Conservation (phyloP, 2,329 filamentous ascomycete species). For the Trichophyton equinum region DNA sequence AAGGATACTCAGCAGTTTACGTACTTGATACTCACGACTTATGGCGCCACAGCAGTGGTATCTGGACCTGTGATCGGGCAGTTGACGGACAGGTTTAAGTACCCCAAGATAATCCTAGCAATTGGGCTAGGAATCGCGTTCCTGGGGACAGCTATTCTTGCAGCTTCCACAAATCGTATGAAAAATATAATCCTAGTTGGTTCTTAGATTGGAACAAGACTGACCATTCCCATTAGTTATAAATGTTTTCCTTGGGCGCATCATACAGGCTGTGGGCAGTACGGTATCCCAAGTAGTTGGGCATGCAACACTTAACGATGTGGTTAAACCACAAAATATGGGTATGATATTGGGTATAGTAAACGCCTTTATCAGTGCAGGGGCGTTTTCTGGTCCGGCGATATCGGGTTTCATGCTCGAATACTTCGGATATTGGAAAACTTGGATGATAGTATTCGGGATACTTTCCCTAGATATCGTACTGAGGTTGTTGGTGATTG, state of each 20-base stretch:
- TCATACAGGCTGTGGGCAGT: neutral
- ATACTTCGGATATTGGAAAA: neutral
- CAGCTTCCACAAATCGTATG: conserved; percentile 1
- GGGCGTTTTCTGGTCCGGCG: neutral
- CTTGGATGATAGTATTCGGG: neutral
- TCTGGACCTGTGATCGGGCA: neutral
- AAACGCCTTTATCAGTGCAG: neutral
- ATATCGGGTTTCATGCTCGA: neutral
- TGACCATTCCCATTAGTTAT: neutral
- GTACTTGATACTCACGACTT: neutral
- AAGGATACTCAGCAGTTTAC: neutral
- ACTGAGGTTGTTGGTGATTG: neutral
- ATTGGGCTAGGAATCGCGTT: neutral
- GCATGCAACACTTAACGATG: neutral
- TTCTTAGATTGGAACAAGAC: too few relatives aligned
- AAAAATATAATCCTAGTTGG: neutral
- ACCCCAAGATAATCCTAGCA: neutral
- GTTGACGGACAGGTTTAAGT: neutral
- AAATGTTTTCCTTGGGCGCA: neutral
- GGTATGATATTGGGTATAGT: neutral
- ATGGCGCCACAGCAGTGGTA: neutral
- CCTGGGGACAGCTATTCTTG: neutral
- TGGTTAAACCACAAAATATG: neutral
- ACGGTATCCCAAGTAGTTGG: neutral
- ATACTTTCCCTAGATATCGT: neutral